Percentiles rank a stretch among this genome's conserved stretches.
Conservation (phyloP, 768 basidiomycete species). For the Hortiboletus flavorubellus region DNA sequence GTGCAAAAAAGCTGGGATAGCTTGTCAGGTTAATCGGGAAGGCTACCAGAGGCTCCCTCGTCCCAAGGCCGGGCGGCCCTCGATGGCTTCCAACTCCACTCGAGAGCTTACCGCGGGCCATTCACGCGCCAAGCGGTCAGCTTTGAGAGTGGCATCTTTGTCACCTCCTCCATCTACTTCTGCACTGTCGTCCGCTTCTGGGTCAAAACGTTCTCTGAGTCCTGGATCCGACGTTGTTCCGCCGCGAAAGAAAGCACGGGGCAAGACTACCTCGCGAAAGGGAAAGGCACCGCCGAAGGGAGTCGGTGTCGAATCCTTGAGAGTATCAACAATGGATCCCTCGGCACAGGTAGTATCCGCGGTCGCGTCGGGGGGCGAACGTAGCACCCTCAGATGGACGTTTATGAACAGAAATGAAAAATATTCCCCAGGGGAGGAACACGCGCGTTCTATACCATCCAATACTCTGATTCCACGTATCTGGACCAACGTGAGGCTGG, state of each 20-base stretch:
- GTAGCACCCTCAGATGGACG: slow-evolving; percentile 14
- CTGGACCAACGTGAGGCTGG: slow-evolving; percentile 28
- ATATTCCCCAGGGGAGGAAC: background rate
- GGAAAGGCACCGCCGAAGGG: background rate
- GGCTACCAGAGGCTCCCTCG: slow-evolving; percentile 26
- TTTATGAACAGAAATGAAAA: slow-evolving; percentile 10
- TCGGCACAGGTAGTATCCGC: background rate
- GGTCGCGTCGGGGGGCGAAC: background rate
- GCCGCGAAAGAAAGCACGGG: slow-evolving; percentile 9
- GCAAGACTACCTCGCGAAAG: background rate
- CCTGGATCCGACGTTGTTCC: background rate
- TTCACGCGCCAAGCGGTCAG: background rate
- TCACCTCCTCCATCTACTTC: background rate
- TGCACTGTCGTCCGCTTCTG: background rate
- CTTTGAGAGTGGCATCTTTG: background rate
- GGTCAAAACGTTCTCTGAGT: slow-evolving; percentile 20
- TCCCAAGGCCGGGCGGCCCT: slow-evolving; percentile 14
- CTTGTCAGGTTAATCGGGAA: background rate
- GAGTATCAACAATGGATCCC: background rate
- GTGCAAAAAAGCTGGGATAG: slow-evolving; percentile 8
- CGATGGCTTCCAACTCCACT: background rate
- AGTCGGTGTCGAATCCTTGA: background rate
- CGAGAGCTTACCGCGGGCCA: background rate
- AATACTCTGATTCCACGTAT: slow-evolving; percentile 17
- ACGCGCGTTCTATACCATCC: background rate